These are phyloP conservation scores for Skeletonema menzelii DNA, from an alignment of 108 stramenopile species.

Conservation along the genomic window DNA sequence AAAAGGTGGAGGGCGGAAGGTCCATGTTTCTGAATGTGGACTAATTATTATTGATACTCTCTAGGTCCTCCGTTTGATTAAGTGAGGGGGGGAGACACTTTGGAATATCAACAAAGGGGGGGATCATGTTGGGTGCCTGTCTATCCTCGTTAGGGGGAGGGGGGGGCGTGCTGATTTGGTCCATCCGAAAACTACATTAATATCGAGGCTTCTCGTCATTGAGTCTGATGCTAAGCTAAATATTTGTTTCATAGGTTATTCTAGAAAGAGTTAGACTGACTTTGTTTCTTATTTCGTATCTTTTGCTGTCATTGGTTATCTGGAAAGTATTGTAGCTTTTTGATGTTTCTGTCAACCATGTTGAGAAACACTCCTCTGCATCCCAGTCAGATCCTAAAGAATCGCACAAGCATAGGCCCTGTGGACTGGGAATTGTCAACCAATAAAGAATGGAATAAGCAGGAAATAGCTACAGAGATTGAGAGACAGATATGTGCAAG, in stretches of 20 bases:
- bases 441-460: too few relatives aligned
- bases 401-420: too few relatives aligned
- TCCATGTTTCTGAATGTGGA: background rate
- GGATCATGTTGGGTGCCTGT: background rate
- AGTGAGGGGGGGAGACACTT: background rate
- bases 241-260: conserved; percentile 4
- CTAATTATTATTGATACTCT: background rate
- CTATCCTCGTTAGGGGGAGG: background rate
- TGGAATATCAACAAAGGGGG: background rate
- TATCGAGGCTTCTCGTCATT: background rate
- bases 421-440: too few relatives aligned
- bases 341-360: too few relatives aligned
- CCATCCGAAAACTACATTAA: background rate
- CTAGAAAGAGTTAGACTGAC: background rate
- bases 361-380: too few relatives aligned
- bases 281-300: background rate
- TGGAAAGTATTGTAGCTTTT: too few relatives aligned
- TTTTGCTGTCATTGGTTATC: too few relatives aligned
- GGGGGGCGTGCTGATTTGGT: background rate
- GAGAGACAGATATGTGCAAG: too few relatives aligned
- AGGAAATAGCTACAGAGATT: too few relatives aligned
- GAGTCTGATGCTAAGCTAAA: background rate
- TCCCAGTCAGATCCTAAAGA: too few relatives aligned
- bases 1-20: background rate
- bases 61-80: background rate